Percentiles rank a stretch among this genome's conserved stretches.
phyloP scores from a whole-genome alignment of 257 asterid genomes.

The Nyctanthes arbortristis region DNA sequence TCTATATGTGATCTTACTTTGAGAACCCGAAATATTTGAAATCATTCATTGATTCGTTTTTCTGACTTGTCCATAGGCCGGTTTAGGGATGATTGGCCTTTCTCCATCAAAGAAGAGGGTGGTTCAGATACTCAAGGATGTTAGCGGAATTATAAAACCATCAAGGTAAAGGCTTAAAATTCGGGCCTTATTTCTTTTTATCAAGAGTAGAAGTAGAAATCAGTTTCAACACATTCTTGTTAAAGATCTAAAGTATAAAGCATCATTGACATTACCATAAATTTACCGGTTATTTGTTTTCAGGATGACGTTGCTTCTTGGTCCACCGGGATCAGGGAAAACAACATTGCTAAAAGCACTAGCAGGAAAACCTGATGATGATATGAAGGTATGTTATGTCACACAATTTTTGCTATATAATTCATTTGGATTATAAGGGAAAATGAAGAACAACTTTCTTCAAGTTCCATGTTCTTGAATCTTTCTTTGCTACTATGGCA shows the following conservation, averaged over 20 bases:
- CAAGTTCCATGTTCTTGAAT: no score
- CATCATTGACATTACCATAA: background rate
- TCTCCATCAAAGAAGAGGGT: slow-evolving; percentile 67
- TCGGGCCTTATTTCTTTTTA: slow-evolving; percentile 4
- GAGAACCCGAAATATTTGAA: no score
- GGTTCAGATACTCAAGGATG: slow-evolving; percentile 67
- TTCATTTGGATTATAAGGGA: no score
- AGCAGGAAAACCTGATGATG: slow-evolving; percentile 77
- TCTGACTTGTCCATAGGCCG: slow-evolving; percentile 37
- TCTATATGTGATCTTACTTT: no score
- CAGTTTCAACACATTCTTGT: no score
- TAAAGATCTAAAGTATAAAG: background rate
- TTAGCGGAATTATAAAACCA: slow-evolving; percentile 74
- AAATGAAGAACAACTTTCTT: no score
- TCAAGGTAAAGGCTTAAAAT: slow-evolving; percentile 54
- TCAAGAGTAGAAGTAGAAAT: background rate
- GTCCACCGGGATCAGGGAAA: slow-evolving; percentile 94
- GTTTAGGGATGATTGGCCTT: slow-evolving; percentile 59
- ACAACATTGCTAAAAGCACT: slow-evolving; percentile 74
- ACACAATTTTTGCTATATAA: no score
- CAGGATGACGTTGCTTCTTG: slow-evolving; percentile 87
- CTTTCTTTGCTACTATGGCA: no score
- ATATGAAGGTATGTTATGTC: slow-evolving; percentile 62
- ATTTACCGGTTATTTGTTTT: slow-evolving; percentile 6
- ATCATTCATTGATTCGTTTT: slow-evolving; percentile 11